A percentile compares a stretch with the other conserved stretches of the same genome.
Conservation (phyloP, 495 filamentous ascomycete genomes). For the Penicillium herquei region DNA sequence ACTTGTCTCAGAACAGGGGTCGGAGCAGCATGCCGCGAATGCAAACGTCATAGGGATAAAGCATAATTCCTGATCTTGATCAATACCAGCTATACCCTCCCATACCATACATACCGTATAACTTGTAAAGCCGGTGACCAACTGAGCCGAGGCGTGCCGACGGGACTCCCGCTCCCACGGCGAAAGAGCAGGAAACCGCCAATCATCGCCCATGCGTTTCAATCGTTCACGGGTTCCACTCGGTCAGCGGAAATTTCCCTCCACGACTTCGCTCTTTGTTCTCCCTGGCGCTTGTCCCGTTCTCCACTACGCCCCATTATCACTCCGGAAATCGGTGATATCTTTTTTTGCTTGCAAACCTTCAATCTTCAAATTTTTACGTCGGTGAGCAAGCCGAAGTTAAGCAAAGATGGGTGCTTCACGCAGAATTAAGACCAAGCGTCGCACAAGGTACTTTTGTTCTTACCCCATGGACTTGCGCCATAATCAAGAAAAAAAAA, state of each 20-base stretch:
- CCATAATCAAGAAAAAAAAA: neutral
- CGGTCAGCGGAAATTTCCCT: slow-evolving; percentile 31
- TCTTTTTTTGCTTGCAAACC: slow-evolving; percentile 26
- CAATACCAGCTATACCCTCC: neutral
- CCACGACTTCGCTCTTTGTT: slow-evolving; percentile 13
- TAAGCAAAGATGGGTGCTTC: slow-evolving; percentile 52
- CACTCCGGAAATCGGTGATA: slow-evolving; percentile 47
- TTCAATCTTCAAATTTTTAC: slow-evolving; percentile 9
- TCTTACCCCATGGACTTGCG: neutral
- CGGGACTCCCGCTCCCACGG: slow-evolving; percentile 47
- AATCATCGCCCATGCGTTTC: slow-evolving; percentile 34
- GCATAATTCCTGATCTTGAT: neutral
- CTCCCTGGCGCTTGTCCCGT: slow-evolving; percentile 23
- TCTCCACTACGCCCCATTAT: slow-evolving; percentile 29
- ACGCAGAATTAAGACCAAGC: slow-evolving; percentile 58
- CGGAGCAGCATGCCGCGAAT: slow-evolving; percentile 7
- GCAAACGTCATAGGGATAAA: slow-evolving; percentile 10
- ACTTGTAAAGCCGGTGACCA: slow-evolving; percentile 1
- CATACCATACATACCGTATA: neutral
- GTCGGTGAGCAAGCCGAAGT: slow-evolving; percentile 19
- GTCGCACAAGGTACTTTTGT: slow-evolving; percentile 51
- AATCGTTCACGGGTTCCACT: slow-evolving; percentile 18
- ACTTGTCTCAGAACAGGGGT: neutral
- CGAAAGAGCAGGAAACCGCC: slow-evolving; percentile 14
- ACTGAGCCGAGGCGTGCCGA: slow-evolving; percentile 56